phyloP scores from a whole-genome alignment of 2,329 filamentous ascomycete genomes.

The Gaeumannomyces tritici region DNA sequence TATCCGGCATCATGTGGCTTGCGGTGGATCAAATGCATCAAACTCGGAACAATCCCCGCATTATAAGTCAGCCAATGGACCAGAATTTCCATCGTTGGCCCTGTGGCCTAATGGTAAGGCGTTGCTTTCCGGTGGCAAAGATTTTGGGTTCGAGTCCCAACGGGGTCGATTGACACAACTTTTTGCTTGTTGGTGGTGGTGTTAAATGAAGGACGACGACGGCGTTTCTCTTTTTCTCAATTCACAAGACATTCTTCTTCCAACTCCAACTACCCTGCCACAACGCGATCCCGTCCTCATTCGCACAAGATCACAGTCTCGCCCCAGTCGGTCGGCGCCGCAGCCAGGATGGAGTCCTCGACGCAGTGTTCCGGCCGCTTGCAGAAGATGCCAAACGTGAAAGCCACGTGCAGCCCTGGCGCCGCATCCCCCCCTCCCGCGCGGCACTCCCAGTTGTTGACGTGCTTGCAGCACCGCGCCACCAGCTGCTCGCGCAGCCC shows the following conservation, averaged over 20 bases:
- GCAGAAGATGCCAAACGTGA: constrained; percentile 4
- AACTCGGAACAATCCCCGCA: too few species aligned
- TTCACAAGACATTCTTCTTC: too few species aligned
- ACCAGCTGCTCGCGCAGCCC: background rate
- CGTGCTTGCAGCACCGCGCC: constrained; percentile 2
- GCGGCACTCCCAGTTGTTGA: constrained; percentile 3
- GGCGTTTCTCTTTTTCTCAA: too few species aligned
- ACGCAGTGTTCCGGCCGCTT: constrained; percentile 1
- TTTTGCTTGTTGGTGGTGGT: background rate
- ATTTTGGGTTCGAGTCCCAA: constrained; percentile 15
- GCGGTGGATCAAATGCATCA: too few species aligned
- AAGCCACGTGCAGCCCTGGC: background rate
- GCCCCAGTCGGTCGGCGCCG: too few species aligned
- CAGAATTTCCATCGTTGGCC: constrained; percentile 3
- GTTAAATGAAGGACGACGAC: too few species aligned
- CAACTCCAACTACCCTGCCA: too few species aligned
- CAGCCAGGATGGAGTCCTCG: background rate
- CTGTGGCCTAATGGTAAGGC: constrained; percentile 14
- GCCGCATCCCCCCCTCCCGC: too few species aligned
- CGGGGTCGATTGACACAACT: constrained; percentile 8
- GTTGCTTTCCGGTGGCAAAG: constrained; percentile 15
- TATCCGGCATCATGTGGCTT: too few species aligned
- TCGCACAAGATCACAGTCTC: too few species aligned
- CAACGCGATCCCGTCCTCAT: too few species aligned
- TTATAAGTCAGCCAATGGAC: too few species aligned